A percentile compares a stretch with the other conserved stretches of the same genome.
Conservation (phyloP, 176 grass and related monocot species). For the Triticum dicoccoides region DNA sequence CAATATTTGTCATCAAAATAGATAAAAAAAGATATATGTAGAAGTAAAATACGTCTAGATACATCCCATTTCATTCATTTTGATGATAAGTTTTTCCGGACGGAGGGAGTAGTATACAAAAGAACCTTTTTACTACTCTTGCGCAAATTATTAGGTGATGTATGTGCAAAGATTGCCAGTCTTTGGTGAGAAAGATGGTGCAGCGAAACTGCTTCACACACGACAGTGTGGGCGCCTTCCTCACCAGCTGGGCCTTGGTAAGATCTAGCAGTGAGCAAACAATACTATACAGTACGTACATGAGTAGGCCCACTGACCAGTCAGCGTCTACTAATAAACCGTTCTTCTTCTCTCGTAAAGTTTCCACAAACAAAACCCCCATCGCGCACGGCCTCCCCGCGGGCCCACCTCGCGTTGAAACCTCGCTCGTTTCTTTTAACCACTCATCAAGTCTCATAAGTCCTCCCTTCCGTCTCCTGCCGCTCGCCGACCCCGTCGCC, state of each 20-base stretch:
- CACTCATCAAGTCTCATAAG: neutral
- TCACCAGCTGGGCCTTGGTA: neutral
- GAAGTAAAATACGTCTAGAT: too few relatives aligned
- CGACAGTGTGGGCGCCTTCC: neutral
- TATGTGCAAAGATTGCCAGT: neutral
- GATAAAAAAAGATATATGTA: too few relatives aligned
- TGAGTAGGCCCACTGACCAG: too few relatives aligned
- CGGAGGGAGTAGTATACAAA: too few relatives aligned
- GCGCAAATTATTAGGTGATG: neutral
- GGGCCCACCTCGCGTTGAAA: slow-evolving; percentile 32
- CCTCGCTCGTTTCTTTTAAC: neutral
- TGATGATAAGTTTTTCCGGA: too few relatives aligned
- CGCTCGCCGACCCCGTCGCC: neutral
- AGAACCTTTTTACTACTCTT: too few relatives aligned
- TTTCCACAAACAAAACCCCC: neutral
- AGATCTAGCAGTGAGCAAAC: too few relatives aligned
- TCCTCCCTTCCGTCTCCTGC: neutral
- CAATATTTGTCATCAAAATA: too few relatives aligned
- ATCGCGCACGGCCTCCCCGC: neutral
- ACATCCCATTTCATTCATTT: too few relatives aligned
- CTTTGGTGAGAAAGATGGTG: neutral
- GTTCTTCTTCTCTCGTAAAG: neutral
- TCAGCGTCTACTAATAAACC: neutral
- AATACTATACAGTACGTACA: too few relatives aligned
- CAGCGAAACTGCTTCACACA: neutral